Evolutionary conservation across 148 eudicot genomes (phyloP), one percentile per base, ranked within the genome.

Genomic region (Cornus controversa): DNA sequence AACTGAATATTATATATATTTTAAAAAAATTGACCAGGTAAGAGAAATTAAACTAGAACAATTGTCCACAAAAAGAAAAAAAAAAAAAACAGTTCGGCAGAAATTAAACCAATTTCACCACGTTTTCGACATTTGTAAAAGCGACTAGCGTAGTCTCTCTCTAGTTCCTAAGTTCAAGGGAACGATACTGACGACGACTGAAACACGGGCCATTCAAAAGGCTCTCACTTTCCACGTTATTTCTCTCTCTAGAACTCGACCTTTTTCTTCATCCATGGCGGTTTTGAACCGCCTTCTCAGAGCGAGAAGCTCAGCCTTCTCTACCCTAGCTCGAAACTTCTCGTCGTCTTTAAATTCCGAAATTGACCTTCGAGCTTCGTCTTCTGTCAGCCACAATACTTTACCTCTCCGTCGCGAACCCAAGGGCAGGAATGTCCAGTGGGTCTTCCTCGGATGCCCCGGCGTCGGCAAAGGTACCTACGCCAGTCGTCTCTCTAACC

Each of bases 401-500:
- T 79, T 26, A 15, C 78, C 23, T 28, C 66, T 40, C 34, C 24
- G 36, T 57, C 70, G 73, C 36, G 16, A 69, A 42, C 34, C 40
- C 42, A 78, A 77, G 73, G 89, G 79, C 26, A 88, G 86, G 78
- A 87, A 84, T 45, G 90, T 94, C 31, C 93, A 92, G 78, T 92
- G 97, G 98, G 98, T 91, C 23, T 94, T 94, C 66, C 80, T 94
- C 37, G 98, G 98, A 5, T 94, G 98, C 76, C 98, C 98, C 3
- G 98, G 98, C 16, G 98, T 94, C 70, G 98, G 98, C 6, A 94
- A 94, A 74, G 98, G 98, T 7, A 94, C 98, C 37, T 94, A 94
- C 82, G 97, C 98, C 4, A 81, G 89, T 34, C 90, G 97, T 9
- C 90, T 94, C 28, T 92, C 97, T 2, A 80, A 68, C 60, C 95